These are phyloP conservation scores for Cystofilobasidium bisporidii DNA, from an alignment of 768 basidiomycete genomes.

Conservation along the genomic window DNA sequence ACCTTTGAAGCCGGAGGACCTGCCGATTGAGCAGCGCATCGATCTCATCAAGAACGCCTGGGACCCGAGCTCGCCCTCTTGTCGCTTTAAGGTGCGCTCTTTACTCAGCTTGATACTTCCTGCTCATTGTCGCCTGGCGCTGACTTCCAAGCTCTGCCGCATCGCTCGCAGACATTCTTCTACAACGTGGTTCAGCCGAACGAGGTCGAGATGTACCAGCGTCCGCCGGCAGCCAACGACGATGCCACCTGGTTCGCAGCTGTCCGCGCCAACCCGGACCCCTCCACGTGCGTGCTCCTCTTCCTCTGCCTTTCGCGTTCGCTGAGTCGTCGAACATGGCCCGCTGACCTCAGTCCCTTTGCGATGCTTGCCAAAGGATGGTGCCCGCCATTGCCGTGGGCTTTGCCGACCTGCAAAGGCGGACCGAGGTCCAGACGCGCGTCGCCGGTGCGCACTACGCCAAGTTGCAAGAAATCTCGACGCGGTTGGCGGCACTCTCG, in stretches of 20 bases:
- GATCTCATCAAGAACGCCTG: slow-evolving; percentile 36
- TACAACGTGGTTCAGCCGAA: slow-evolving; percentile 38
- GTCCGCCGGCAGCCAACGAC: slow-evolving; percentile 36
- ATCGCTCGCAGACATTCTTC: slow-evolving; percentile 35
- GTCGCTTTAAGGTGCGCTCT: slow-evolving; percentile 36
- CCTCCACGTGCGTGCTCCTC: slow-evolving; percentile 33
- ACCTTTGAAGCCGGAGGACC: slow-evolving; percentile 28
- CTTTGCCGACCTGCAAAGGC: slow-evolving; percentile 37
- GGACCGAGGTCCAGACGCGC: slow-evolving; percentile 36
- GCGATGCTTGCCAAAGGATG: slow-evolving; percentile 31
- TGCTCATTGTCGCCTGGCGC: not conserved
- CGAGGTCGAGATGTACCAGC: slow-evolving; percentile 35
- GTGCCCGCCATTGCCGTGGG: slow-evolving; percentile 38
- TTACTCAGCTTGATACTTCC: too few species aligned
- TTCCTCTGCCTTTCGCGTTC: not conserved
- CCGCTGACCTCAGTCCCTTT: not conserved
- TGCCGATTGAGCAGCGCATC: slow-evolving; percentile 36
- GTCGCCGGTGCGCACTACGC: slow-evolving; percentile 37
- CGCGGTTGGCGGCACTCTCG: slow-evolving; percentile 31
- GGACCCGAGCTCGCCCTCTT: slow-evolving; percentile 34
- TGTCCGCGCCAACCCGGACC: slow-evolving; percentile 38
- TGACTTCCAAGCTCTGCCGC: not conserved
- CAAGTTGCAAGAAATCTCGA: slow-evolving; percentile 35
- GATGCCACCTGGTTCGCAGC: slow-evolving; percentile 38
- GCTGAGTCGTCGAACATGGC: not conserved